phyloP scores from a whole-genome alignment of 306 rosid genomes.

The Castanea mollissima region DNA sequence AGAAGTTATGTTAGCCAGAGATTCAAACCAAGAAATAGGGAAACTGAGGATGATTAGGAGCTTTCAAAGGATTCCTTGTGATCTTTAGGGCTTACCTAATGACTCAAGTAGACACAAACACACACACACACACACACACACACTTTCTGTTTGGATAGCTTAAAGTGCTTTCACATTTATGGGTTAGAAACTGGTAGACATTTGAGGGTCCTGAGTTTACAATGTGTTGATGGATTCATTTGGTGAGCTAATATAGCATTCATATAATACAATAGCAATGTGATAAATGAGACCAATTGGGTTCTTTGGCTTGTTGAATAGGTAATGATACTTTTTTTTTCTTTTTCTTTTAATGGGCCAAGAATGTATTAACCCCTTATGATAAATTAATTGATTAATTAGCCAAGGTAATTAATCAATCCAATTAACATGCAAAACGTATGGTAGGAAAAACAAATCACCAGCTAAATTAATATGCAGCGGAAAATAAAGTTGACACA shows the following conservation, averaged over 20 bases:
- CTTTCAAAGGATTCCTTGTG: conserved; percentile 84
- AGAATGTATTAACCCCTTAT: no score
- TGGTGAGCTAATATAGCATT: background rate
- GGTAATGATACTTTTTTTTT: background rate
- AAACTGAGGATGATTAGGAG: conserved; percentile 67
- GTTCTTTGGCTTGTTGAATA: background rate
- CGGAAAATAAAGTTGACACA: no score
- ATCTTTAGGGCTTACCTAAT: background rate
- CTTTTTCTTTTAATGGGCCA: no score
- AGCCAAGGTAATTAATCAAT: no score
- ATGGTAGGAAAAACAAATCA: no score
- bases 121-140: no score
- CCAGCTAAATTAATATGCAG: no score
- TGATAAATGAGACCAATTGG: background rate
- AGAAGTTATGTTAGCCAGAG: conserved; percentile 44
- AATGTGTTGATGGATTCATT: background rate
- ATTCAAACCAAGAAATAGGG: conserved; percentile 42
- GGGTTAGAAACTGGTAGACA: background rate
- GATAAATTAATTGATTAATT: no score
- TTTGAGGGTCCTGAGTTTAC: background rate
- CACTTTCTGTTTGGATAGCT: background rate
- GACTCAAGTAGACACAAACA: no score
- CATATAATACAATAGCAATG: no score
- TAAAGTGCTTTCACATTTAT: background rate
- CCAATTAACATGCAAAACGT: no score